Conservation (phyloP, 176 grass and related monocot species). For the Phoenix dactylifera region DNA sequence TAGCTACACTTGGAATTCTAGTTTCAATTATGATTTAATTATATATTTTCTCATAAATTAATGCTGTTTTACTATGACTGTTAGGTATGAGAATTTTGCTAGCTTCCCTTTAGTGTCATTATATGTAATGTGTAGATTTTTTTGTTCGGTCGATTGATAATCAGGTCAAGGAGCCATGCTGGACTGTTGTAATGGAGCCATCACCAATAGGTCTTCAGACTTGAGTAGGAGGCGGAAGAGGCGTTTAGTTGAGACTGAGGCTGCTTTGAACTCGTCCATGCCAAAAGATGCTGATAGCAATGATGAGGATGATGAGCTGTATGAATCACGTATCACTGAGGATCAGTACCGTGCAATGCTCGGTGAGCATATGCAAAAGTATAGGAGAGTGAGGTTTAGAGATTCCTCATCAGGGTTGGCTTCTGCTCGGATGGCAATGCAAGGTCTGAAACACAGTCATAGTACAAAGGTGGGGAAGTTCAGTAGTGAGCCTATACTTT, state of each 20-base stretch:
- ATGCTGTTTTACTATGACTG: no score
- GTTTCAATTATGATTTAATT: no score
- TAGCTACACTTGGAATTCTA: no score
- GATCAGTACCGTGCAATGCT: conserved; percentile 92
- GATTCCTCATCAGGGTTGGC: conserved; percentile 46
- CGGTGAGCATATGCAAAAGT: conserved; percentile 77
- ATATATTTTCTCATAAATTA: no score
- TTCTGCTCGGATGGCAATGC: conserved; percentile 22
- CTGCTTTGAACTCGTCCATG: not conserved
- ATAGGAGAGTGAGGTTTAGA: conserved; percentile 42
- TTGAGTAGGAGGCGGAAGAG: conserved; percentile 41
- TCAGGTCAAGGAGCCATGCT: conserved; percentile 51
- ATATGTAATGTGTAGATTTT: no score
- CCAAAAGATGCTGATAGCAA: conserved; percentile 27
- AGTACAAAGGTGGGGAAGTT: conserved; percentile 31
- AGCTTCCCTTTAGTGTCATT: no score
- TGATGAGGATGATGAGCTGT: conserved; percentile 52
- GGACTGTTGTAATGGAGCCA: conserved; percentile 51
- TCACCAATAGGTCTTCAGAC: conserved; percentile 35
- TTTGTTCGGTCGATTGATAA: no score
- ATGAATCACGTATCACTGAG: conserved; percentile 64
- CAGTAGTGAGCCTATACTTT: conserved; percentile 25
- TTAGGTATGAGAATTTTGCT: no score
- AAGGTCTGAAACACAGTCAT: conserved; percentile 33
- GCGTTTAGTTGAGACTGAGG: conserved; percentile 24